phyloP scores from a whole-genome alignment of 1,139 yeast genomes.

The Candida albicans region DNA sequence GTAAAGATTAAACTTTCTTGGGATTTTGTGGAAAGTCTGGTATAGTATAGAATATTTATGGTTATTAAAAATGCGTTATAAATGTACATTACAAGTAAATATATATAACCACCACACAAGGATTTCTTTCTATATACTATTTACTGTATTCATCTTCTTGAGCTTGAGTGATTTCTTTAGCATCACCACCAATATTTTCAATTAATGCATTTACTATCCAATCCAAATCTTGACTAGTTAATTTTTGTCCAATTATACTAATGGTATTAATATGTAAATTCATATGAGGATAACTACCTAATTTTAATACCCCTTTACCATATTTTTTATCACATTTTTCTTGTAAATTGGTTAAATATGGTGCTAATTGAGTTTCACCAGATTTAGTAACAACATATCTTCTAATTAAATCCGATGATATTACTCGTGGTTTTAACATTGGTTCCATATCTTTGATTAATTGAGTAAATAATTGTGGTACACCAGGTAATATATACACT shows the following conservation, averaged over 20 bases:
- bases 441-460: constrained; percentile 40
- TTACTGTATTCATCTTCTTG: constrained; percentile 44
- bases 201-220: constrained; percentile 49
- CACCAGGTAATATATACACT: constrained; percentile 77
- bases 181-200: constrained; percentile 44
- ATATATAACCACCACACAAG: no score
- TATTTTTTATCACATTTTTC: constrained; percentile 36
- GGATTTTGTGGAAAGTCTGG: neutral
- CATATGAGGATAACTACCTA: constrained; percentile 85
- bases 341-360: constrained; percentile 57
- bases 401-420: constrained; percentile 34
- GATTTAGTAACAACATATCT: constrained; percentile 61
- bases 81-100: no score
- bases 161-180: constrained; percentile 53
- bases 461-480: constrained; percentile 67
- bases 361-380: constrained; percentile 70
- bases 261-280: constrained; percentile 63
- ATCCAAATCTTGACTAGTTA: constrained; percentile 36
- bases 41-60: neutral
- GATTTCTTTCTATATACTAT: no score
- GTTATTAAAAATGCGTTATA: no score
- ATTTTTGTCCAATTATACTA: constrained; percentile 62
- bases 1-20: constrained; percentile 6
- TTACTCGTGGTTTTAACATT: constrained; percentile 26
- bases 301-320: constrained; percentile 48